phyloP scores from a whole-genome alignment of 345 rosid genomes.

The Ricinus communis region DNA sequence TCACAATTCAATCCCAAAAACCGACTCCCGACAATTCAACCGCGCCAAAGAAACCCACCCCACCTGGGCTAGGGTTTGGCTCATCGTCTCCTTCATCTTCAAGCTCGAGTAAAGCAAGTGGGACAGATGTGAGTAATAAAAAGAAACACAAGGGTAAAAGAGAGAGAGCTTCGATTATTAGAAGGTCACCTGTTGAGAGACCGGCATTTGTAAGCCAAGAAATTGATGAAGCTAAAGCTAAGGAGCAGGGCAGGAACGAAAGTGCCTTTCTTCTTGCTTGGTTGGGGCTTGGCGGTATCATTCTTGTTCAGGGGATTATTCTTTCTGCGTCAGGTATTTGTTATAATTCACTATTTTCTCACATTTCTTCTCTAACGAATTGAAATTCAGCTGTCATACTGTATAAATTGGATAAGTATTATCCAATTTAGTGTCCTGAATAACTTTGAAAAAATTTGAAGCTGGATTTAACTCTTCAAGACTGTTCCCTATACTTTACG shows the following conservation, averaged over 20 bases:
- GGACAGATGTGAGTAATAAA: constrained; percentile 25
- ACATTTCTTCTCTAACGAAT: neutral
- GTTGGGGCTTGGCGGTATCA: constrained; percentile 77
- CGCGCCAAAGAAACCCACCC: constrained; percentile 43
- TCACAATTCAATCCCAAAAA: constrained; percentile 45
- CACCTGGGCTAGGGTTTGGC: constrained; percentile 65
- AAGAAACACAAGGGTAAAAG: constrained; percentile 48
- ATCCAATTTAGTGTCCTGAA: neutral
- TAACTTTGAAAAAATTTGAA: neutral
- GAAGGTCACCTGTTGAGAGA: constrained; percentile 71
- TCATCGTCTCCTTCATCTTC: constrained; percentile 30
- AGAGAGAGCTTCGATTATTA: constrained; percentile 49
- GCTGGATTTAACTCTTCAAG: neutral
- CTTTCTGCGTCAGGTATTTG: constrained; percentile 76
- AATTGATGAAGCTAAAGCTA: constrained; percentile 47
- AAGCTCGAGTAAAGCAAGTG: constrained; percentile 10
- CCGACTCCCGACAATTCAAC: constrained; percentile 33
- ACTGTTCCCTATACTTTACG: too few species aligned
- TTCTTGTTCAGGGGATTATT: constrained; percentile 61
- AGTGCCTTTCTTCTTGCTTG: constrained; percentile 85
- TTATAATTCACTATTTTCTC: neutral
- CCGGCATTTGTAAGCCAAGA: constrained; percentile 50
- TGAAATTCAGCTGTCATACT: neutral
- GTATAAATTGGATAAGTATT: neutral
- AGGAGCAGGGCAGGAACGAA: constrained; percentile 64